Evolutionary conservation across 768 basidiomycete genomes (phyloP).

Genomic region (Tulasnella sp.): DNA sequence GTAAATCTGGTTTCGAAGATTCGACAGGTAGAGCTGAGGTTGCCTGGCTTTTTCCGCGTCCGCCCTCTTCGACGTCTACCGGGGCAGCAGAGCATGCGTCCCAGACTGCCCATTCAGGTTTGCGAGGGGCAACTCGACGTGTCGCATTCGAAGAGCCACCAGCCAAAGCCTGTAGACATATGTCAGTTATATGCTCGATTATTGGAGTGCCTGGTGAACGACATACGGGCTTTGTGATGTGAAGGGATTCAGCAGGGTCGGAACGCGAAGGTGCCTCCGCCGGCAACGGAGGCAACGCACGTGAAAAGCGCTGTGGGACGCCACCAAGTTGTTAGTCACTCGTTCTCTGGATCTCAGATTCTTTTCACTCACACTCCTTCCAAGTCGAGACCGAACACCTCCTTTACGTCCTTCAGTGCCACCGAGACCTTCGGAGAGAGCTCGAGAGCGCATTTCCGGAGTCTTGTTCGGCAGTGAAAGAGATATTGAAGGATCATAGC

Average conservation of each 20-base stretch:
- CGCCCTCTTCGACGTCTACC: neutral
- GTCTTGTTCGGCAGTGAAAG: neutral
- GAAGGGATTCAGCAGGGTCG: neutral
- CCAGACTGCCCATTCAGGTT: neutral
- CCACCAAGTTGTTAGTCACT: neutral
- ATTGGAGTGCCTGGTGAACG: neutral
- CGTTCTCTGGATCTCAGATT: neutral
- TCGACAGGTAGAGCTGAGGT: neutral
- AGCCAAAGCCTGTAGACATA: neutral
- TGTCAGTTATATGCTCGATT: neutral
- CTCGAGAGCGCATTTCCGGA: neutral
- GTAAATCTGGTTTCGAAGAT: neutral
- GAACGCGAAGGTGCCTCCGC: neutral
- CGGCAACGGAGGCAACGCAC: neutral
- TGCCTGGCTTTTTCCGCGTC: neutral
- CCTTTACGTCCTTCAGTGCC: neutral
- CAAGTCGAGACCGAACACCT: neutral
- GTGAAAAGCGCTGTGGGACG: neutral
- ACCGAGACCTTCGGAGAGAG: neutral
- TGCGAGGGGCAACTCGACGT: neutral
- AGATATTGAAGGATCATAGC: neutral
- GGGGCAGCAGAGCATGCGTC: neutral
- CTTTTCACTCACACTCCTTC: neutral
- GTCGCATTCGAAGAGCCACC: neutral
- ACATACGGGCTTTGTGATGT: neutral